phyloP scores from a whole-genome alignment of 2,329 filamentous ascomycete genomes.

The Parastagonospora nodorum region DNA sequence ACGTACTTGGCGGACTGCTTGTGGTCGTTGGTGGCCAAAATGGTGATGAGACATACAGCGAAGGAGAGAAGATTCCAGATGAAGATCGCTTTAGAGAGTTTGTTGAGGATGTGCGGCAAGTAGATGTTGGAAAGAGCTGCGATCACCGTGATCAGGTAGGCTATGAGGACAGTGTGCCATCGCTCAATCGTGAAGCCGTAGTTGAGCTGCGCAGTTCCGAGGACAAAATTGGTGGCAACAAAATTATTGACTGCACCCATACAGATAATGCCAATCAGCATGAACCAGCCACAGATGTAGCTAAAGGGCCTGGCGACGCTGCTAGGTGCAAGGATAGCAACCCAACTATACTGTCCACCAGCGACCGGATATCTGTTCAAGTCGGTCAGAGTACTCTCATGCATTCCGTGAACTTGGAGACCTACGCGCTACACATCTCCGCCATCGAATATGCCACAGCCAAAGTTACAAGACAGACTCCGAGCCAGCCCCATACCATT shows the following conservation, averaged over 20 bases:
- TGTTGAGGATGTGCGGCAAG: conserved; percentile 57
- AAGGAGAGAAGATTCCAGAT: conserved; percentile 61
- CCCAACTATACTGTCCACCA: conserved; percentile 64
- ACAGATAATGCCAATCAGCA: conserved; percentile 50
- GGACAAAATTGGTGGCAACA: conserved; percentile 60
- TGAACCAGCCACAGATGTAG: conserved; percentile 48
- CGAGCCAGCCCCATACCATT: conserved; percentile 64
- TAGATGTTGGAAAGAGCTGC: conserved; percentile 57
- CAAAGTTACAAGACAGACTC: conserved; percentile 57
- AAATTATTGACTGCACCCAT: conserved; percentile 63
- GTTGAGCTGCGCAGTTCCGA: conserved; percentile 60
- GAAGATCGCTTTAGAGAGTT: conserved; percentile 56
- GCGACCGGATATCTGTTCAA: conserved; percentile 56
- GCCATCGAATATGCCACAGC: conserved; percentile 64
- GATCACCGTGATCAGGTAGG: conserved; percentile 55
- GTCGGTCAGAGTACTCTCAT: conserved; percentile 2
- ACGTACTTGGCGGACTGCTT: conserved; percentile 62
- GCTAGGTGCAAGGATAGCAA: conserved; percentile 60
- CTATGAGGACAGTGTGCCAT: conserved; percentile 61
- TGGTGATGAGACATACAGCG: conserved; percentile 56
- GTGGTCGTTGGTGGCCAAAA: conserved; percentile 59
- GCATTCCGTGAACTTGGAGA: not conserved
- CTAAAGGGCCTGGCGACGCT: conserved; percentile 41
- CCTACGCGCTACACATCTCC: conserved; percentile 58
- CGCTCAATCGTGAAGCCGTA: conserved; percentile 58